Percentiles rank a stretch among this genome's conserved stretches.
Evolutionary conservation across 106 monocot genomes (phyloP).

Genomic region (Gastrodia elata): DNA sequence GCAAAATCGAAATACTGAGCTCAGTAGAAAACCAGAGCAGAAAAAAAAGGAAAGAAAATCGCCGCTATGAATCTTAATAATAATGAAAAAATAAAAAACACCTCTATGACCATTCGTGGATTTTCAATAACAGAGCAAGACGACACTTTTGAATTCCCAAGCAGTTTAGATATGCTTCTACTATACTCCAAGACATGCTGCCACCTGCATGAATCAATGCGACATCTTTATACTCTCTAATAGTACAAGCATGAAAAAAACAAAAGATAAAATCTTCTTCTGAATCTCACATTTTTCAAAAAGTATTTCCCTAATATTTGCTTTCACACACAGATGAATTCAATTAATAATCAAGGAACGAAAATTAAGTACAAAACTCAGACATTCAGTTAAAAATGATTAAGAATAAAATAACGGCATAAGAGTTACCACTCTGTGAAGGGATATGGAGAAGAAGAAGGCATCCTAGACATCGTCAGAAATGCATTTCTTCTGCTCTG

Average conservation of each 20-base stretch:
- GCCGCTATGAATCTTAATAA: not conserved
- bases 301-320: not conserved
- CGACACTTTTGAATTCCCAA: conserved; percentile 25
- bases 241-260: too few species aligned
- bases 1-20: not conserved
- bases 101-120: conserved; percentile 49
- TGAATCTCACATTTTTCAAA: not conserved
- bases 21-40: not conserved
- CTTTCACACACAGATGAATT: too few species aligned
- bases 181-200: conserved; percentile 75
- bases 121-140: conserved; percentile 46
- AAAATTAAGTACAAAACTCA: not conserved
- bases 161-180: conserved; percentile 48
- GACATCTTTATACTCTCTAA: too few species aligned
- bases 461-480: conserved; percentile 27
- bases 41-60: not conserved
- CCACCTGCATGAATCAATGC: conserved; percentile 42
- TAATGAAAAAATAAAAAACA: conserved; percentile 9
- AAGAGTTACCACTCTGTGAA: conserved; percentile 39
- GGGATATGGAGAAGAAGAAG: conserved; percentile 16
- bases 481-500: conserved; percentile 64
- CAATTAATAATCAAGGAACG: not conserved
- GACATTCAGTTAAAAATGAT: not conserved
- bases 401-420: not conserved
- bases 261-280: not conserved